A percentile compares a stretch with the other conserved stretches of the same genome.
phyloP scores from a whole-genome alignment of 805 yeast genomes.

The Hanseniaspora meyeri region DNA sequence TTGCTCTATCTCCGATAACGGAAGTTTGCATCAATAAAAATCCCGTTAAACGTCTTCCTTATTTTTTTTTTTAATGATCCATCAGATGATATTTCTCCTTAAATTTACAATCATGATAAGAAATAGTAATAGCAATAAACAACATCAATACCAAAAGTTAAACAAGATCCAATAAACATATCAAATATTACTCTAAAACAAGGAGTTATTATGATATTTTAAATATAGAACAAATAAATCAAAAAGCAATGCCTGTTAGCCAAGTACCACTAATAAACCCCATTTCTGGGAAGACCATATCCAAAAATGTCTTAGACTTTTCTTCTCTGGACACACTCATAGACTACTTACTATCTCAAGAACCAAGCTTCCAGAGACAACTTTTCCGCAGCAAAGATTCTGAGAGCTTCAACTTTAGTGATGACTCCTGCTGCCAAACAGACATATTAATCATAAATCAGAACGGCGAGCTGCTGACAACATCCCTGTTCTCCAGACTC shows the following conservation, averaged over 20 bases:
- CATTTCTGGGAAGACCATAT: not conserved
- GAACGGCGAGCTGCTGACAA: not conserved
- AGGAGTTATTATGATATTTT: too few species aligned
- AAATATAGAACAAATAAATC: too few species aligned
- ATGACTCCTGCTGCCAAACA: not conserved
- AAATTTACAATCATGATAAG: too few species aligned
- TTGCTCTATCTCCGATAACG: not conserved
- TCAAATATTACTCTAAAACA: too few species aligned
- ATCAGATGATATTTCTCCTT: too few species aligned
- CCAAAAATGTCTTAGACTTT: not conserved
- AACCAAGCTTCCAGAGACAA: not conserved
- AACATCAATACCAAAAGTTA: too few species aligned
- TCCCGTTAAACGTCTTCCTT: not conserved
- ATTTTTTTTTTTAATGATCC: too few species aligned
- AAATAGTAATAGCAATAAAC: too few species aligned
- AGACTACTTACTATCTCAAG: not conserved
- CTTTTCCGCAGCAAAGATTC: not conserved
- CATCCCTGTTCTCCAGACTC: not conserved
- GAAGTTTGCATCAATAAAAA: not conserved
- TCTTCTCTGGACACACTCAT: not conserved
- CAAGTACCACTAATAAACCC: not conserved
- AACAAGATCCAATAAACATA: too few species aligned
- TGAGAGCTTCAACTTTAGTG: not conserved
- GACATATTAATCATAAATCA: not conserved
- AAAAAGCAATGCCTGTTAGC: not conserved